Base-by-base conservation (phyloP, 2,329 filamentous ascomycete genomes). In the Stemphylium lycopersici region DNA sequence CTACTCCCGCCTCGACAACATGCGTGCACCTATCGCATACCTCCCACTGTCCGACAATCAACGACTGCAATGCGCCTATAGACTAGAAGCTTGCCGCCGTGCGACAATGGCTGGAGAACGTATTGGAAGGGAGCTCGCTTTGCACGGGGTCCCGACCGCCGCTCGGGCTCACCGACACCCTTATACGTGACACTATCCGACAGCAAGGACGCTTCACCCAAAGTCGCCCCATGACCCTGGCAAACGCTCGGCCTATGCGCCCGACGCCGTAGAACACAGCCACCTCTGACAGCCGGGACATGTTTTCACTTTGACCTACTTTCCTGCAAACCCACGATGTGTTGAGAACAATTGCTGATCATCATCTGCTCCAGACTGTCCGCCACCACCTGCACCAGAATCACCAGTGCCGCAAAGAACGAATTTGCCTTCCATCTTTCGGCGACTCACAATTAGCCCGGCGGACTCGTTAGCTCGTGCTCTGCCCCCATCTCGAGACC, bases 381-480 rank as follows among this genome's bases (percentile, higher is more conserved):
- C 43, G 59, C 59, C 47, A 57, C 47, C 54, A 56, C 52, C 62
- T 61, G 54, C 53, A 62, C 48, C 51, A 49, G 46, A 31, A 37
- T 55, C 52, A 44, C 44, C 46, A 49, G 36, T 46, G 47, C 52
- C 50, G 46, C 52, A 63, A 37, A 68, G 61, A 58, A 42, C 59
- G 59, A 70, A 71, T 68, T 69, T 69, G 73, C 76, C 79, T 79
- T 79, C 75, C 71, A 76, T 71, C 67, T 74, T 72, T 74, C 72
- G 71, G 75, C 71, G 69, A 71, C 69, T 65, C 62, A 70, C 70
- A 68, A 60, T 68, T 65, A 68, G 65, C 55, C 61, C 67, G 70
- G 79, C 72, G 79, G 80, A 81, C 78, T 77, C 80, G 80, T 82
- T 82, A 80, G 77, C 75, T 81, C 80, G 79, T 79, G 78, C 74